These are phyloP conservation scores for Pueraria montana DNA, from an alignment of 306 rosid species.

Conservation along the genomic window DNA sequence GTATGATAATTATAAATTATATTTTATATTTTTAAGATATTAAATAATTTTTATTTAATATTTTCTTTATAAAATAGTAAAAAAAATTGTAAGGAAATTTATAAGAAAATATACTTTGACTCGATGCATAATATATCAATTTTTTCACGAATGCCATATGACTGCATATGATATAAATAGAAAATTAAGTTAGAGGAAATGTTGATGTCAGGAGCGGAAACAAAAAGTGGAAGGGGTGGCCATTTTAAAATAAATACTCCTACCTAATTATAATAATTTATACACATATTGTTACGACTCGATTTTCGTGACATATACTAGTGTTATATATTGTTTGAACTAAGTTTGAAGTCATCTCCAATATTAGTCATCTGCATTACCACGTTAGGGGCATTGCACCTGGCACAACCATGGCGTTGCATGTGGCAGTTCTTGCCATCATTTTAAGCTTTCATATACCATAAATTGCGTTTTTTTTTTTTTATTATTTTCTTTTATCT, in stretches of 20 bases:
- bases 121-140: too few relatives aligned
- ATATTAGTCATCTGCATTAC: background rate
- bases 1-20: too few relatives aligned
- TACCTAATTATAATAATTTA: background rate
- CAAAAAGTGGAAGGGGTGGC: background rate
- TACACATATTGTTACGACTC: background rate
- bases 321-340: background rate
- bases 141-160: background rate
- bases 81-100: too few relatives aligned
- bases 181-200: background rate
- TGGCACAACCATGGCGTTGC: conserved; percentile 62
- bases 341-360: background rate
- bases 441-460: conserved; percentile 14
- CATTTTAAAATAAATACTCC: background rate
- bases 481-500: background rate
- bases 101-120: too few relatives aligned
- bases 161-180: background rate
- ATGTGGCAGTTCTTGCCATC: conserved; percentile 56
- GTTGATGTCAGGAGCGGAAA: background rate
- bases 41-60: too few relatives aligned
- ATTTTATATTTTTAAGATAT: too few relatives aligned
- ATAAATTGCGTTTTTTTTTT: background rate
- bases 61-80: too few relatives aligned
- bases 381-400: conserved; percentile 64
- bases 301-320: background rate